Percentiles rank a stretch among this genome's conserved stretches.
phyloP scores from a whole-genome alignment of 768 basidiomycete species.

The Trametes maxima region DNA sequence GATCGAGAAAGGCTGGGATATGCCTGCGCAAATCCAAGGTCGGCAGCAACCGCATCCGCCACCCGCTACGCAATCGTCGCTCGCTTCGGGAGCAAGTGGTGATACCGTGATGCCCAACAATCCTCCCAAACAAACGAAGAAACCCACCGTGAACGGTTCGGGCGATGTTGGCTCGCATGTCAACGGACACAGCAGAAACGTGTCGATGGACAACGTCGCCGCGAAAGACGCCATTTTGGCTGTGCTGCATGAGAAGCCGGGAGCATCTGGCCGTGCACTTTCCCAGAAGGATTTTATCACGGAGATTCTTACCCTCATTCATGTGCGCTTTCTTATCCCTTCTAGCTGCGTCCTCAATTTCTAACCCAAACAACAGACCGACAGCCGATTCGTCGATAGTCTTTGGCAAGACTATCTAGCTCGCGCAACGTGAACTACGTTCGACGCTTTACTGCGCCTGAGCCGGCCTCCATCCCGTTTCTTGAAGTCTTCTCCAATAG shows the following conservation, averaged over 20 bases:
- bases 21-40: slow-evolving; percentile 37
- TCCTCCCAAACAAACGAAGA: slow-evolving; percentile 8
- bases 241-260: slow-evolving; percentile 2
- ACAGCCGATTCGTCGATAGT: slow-evolving; percentile 64
- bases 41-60: slow-evolving; percentile 3
- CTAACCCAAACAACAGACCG: slow-evolving; percentile 45
- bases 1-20: slow-evolving; percentile 67
- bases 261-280: neutral
- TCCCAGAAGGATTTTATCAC: slow-evolving; percentile 48
- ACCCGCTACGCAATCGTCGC: neutral
- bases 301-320: slow-evolving; percentile 72
- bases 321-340: slow-evolving; percentile 24
- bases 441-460: neutral
- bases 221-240: slow-evolving; percentile 18
- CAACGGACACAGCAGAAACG: slow-evolving; percentile 10
- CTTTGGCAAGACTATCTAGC: slow-evolving; percentile 54
- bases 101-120: neutral
- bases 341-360: too few relatives aligned
- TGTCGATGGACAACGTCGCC: slow-evolving; percentile 6
- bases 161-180: neutral
- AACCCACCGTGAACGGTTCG: slow-evolving; percentile 1
- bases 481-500: neutral
- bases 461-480: neutral
- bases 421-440: slow-evolving; percentile 8
- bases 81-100: neutral